Conservation (phyloP, 441 rosid genomes). For the Manihot esculenta region DNA sequence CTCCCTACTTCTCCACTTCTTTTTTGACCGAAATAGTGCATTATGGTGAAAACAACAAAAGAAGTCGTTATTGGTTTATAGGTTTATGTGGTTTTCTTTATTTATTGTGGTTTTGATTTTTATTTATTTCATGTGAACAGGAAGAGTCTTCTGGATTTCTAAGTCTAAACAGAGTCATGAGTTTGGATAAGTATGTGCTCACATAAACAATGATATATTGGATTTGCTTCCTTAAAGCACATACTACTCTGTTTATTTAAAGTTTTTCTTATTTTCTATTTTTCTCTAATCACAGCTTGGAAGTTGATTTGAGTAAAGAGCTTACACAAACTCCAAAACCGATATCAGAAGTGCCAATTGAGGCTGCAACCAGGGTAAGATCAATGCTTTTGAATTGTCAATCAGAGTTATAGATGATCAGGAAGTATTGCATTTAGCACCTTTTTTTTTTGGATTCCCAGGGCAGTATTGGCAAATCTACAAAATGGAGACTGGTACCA, state of each 20-base stretch:
- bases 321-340: conserved; percentile 47
- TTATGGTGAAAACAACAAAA: neutral
- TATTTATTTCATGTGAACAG: conserved; percentile 34
- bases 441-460: conserved; percentile 18
- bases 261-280: neutral
- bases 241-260: neutral
- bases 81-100: neutral
- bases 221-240: neutral
- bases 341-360: conserved; percentile 26
- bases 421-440: conserved; percentile 7
- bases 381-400: conserved; percentile 7
- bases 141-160: conserved; percentile 72
- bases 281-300: conserved; percentile 45
- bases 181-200: conserved; percentile 66
- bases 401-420: neutral
- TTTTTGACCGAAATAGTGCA: no score
- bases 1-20: neutral
- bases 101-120: neutral
- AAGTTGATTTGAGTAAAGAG: conserved; percentile 78
- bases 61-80: no score
- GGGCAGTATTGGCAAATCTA: conserved; percentile 34
- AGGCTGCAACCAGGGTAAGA: conserved; percentile 43
- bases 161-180: conserved; percentile 81
- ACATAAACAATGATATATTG: conserved; percentile 5
- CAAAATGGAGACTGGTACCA: conserved; percentile 65